Percentiles rank a stretch among this genome's conserved stretches.
Conservation (phyloP, 2,329 filamentous ascomycete species). For the Venturia nashicola region DNA sequence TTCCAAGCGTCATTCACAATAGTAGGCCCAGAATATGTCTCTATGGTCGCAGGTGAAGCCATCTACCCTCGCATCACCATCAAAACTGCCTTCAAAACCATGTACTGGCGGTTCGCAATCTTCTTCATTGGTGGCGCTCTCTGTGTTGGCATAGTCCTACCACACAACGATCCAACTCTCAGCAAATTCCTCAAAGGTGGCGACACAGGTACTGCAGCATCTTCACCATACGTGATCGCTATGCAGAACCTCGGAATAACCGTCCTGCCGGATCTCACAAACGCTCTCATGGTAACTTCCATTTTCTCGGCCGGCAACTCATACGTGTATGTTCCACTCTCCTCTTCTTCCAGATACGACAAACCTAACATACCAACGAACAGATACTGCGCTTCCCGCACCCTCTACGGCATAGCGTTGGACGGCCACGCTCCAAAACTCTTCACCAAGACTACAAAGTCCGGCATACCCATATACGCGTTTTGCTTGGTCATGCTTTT, state of each 20-base stretch:
- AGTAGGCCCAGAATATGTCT: slow-evolving; percentile 36
- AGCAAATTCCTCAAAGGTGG: slow-evolving; percentile 12
- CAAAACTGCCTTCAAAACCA: slow-evolving; percentile 64
- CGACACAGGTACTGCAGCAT: slow-evolving; percentile 36
- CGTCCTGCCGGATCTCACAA: slow-evolving; percentile 60
- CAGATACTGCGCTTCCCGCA: slow-evolving; percentile 29
- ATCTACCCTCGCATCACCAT: slow-evolving; percentile 71
- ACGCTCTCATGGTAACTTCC: slow-evolving; percentile 83
- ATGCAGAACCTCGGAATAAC: slow-evolving; percentile 43
- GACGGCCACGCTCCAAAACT: slow-evolving; percentile 29
- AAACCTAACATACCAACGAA: neutral
- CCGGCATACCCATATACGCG: slow-evolving; percentile 29
- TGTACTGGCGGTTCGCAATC: slow-evolving; percentile 65
- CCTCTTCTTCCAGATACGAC: neutral
- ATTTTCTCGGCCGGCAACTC: slow-evolving; percentile 78
- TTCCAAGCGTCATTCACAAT: slow-evolving; percentile 31
- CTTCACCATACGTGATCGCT: slow-evolving; percentile 49
- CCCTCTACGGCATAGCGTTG: slow-evolving; percentile 28
- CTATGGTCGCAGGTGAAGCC: slow-evolving; percentile 46
- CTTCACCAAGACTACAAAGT: slow-evolving; percentile 22
- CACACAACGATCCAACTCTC: slow-evolving; percentile 43
- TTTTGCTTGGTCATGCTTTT: slow-evolving; percentile 24
- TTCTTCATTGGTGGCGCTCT: slow-evolving; percentile 68
- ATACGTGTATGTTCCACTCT: neutral
- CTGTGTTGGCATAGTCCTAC: slow-evolving; percentile 63